Conservation (phyloP, 139 green algal genomes). For the Picochlorum sp. region DNA sequence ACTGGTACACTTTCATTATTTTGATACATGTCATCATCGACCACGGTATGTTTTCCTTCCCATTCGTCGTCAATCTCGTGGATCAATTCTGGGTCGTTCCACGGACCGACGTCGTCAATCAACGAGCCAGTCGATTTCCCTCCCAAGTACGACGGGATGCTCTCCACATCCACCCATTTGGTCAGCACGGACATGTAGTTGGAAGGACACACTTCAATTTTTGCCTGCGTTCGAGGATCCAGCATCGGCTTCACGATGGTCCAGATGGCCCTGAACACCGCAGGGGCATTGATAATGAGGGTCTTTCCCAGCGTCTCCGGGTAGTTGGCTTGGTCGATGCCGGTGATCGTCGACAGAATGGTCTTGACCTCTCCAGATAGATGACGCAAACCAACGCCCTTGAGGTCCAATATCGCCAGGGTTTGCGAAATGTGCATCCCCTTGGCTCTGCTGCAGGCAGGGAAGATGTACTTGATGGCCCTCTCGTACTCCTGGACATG, state of each 20-base stretch:
- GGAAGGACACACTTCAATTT: slow-evolving; percentile 65
- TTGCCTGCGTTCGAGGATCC: slow-evolving; percentile 61
- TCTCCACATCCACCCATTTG: slow-evolving; percentile 60
- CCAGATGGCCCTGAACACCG: slow-evolving; percentile 62
- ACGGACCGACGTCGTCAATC: slow-evolving; percentile 72
- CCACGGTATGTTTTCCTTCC: too few relatives aligned
- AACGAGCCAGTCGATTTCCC: slow-evolving; percentile 51
- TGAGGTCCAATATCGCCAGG: slow-evolving; percentile 83
- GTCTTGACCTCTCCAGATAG: slow-evolving; percentile 39
- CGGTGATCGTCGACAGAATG: slow-evolving; percentile 41
- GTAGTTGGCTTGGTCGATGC: slow-evolving; percentile 67
- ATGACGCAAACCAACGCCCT: slow-evolving; percentile 57
- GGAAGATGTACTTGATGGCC: slow-evolving; percentile 69
- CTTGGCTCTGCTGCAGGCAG: slow-evolving; percentile 49
- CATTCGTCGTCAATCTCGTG: slow-evolving; percentile 15
- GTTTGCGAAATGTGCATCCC: slow-evolving; percentile 67
- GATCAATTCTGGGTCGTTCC: slow-evolving; percentile 52
- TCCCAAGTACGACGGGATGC: slow-evolving; percentile 68
- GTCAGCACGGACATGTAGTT: slow-evolving; percentile 59
- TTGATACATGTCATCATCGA: too few relatives aligned
- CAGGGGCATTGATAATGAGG: slow-evolving; percentile 66
- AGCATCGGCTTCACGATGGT: slow-evolving; percentile 61
- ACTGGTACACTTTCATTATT: not conserved
- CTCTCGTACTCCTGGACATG: slow-evolving; percentile 85
- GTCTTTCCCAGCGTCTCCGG: slow-evolving; percentile 72